phyloP scores from a whole-genome alignment of 768 basidiomycete species.

The Lenzites betulinus region DNA sequence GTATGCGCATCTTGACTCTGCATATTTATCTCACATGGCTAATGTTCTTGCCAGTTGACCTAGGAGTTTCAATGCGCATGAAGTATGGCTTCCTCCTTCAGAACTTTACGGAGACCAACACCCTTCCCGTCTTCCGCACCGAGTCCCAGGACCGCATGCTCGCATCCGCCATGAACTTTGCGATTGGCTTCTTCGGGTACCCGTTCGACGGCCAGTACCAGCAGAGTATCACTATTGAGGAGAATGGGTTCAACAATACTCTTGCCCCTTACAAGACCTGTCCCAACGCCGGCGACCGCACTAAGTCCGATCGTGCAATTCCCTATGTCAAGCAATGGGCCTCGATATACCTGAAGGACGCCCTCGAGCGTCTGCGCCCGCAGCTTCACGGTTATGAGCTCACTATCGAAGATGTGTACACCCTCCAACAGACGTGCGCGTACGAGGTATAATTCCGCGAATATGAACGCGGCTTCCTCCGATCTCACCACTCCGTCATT shows the following conservation, averaged over 20 bases:
- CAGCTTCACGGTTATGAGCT: slow-evolving; percentile 64
- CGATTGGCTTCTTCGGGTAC: slow-evolving; percentile 53
- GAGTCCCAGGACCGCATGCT: slow-evolving; percentile 58
- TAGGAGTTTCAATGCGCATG: slow-evolving; percentile 45
- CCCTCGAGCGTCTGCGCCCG: slow-evolving; percentile 58
- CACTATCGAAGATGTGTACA: slow-evolving; percentile 67
- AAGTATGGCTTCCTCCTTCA: slow-evolving; percentile 46
- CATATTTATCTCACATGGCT: not conserved
- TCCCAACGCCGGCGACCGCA: slow-evolving; percentile 52
- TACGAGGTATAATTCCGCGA: slow-evolving; percentile 59
- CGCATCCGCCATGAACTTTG: slow-evolving; percentile 53
- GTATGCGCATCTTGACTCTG: slow-evolving; percentile 40
- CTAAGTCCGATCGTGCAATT: slow-evolving; percentile 57
- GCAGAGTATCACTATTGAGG: slow-evolving; percentile 46
- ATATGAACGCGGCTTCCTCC: too few relatives aligned
- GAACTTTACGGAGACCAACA: slow-evolving; percentile 41
- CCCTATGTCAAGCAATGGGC: slow-evolving; percentile 70
- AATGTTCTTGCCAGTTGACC: slow-evolving; percentile 34
- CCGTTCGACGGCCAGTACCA: slow-evolving; percentile 47
- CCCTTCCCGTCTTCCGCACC: slow-evolving; percentile 53
- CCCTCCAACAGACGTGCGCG: slow-evolving; percentile 81
- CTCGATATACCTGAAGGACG: slow-evolving; percentile 66
- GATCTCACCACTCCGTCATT: too few relatives aligned
- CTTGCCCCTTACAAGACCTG: slow-evolving; percentile 87
- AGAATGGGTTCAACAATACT: slow-evolving; percentile 56